A percentile compares a stretch with the other conserved stretches of the same genome.
Evolutionary conservation across 352 stramenopile genomes (phyloP).

Genomic region (Thraustochytrium aureum): DNA sequence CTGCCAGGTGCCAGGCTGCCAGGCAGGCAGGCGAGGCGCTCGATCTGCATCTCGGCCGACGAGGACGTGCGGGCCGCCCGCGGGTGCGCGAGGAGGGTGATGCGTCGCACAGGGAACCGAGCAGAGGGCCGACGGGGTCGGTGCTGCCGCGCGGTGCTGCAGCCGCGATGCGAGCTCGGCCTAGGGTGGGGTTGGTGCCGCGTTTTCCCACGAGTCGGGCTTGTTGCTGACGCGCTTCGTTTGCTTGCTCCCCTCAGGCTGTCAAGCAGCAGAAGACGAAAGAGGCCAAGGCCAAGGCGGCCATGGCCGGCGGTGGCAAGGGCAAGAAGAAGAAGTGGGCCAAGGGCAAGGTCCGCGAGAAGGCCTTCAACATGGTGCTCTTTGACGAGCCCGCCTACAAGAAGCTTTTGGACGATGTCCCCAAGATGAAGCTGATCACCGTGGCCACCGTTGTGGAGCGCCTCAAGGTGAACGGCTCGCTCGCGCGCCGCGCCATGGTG

Average conservation of each 20-base stretch:
- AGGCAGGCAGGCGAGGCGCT: neutral
- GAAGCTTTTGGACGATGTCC: conserved; percentile 95
- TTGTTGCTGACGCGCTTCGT: too few relatives aligned
- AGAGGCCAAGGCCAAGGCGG: conserved; percentile 99
- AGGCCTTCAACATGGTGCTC: conserved; percentile 99
- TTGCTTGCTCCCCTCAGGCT: conserved; percentile 7
- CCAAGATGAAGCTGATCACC: conserved; percentile 99
- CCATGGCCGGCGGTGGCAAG: conserved; percentile 98
- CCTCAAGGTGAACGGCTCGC: conserved; percentile 98
- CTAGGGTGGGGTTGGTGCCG: too few relatives aligned
- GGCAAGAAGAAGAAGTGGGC: conserved; percentile 99
- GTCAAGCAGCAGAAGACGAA: conserved; percentile 98
- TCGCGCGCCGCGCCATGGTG: conserved; percentile 94
- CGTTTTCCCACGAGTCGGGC: too few relatives aligned
- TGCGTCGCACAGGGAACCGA: too few relatives aligned
- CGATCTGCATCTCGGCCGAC: too few relatives aligned
- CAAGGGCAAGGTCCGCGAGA: conserved; percentile 99
- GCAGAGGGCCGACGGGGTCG: too few relatives aligned
- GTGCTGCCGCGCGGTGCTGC: too few relatives aligned
- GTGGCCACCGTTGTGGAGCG: conserved; percentile 97
- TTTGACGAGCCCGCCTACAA: conserved; percentile 99
- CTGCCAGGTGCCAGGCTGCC: neutral
- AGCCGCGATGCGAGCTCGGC: too few relatives aligned
- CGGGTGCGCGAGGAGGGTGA: too few relatives aligned
- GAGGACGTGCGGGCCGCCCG: too few relatives aligned